These are phyloP conservation scores for Ascomycota sp. DNA, from an alignment of 2,329 filamentous ascomycete species.

Conservation along the genomic window DNA sequence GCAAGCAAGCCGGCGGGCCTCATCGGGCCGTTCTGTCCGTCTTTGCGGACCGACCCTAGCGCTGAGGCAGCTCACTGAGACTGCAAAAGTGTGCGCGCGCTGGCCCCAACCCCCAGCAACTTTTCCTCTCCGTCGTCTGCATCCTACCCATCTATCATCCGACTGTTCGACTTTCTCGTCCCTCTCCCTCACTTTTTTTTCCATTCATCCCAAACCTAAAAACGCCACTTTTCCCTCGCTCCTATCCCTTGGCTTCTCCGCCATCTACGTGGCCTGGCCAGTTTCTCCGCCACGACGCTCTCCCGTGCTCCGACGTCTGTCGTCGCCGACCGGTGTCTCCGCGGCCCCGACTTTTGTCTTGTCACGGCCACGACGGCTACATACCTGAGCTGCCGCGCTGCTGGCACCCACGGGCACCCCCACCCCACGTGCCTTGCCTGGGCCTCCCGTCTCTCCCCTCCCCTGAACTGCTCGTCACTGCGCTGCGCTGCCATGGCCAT, in stretches of 20 bases:
- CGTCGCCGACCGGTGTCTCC: conserved; percentile 1
- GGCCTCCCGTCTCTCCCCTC: not conserved
- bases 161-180: not conserved
- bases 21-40: no score
- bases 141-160: not conserved
- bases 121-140: conserved; percentile 1
- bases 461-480: no score
- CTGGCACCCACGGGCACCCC: conserved; percentile 9
- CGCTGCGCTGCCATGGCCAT: conserved; percentile 23
- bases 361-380: conserved; percentile 13
- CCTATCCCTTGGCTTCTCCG: not conserved
- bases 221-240: conserved; percentile 1
- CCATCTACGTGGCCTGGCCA: not conserved
- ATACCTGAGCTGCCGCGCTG: conserved; percentile 2
- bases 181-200: conserved; percentile 1
- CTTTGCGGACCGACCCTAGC: not conserved
- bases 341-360: conserved; percentile 5
- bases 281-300: not conserved
- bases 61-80: conserved; percentile 2
- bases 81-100: conserved; percentile 1
- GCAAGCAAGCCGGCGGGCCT: no score
- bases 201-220: conserved; percentile 3
- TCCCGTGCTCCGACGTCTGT: conserved; percentile 1
- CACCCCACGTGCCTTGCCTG: conserved; percentile 2
- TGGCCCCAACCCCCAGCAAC: conserved; percentile 5